Conservation (phyloP, 306 rosid genomes). For the Comarum palustre region DNA sequence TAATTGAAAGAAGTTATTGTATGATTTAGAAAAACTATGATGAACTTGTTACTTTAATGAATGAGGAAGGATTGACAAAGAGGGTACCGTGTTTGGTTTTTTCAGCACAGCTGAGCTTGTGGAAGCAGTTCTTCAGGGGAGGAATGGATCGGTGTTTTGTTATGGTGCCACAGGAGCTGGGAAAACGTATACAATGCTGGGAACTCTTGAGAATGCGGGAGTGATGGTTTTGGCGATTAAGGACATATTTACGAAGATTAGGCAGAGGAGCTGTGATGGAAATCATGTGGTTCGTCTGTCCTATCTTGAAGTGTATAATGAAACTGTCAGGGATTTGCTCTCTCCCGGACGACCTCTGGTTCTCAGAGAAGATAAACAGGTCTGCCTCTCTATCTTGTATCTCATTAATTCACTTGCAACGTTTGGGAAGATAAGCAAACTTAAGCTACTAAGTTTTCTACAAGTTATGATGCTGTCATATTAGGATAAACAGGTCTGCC, state of each 20-base stretch:
- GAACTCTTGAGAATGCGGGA: slow-evolving; percentile 86
- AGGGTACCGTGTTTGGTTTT: slow-evolving; percentile 12
- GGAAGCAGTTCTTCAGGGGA: slow-evolving; percentile 91
- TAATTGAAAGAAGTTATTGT: not conserved
- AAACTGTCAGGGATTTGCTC: slow-evolving; percentile 84
- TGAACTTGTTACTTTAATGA: not conserved
- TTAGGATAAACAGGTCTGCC: too few relatives aligned
- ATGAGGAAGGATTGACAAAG: not conserved
- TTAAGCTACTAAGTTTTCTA: not conserved
- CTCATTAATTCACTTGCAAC: not conserved
- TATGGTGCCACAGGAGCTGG: slow-evolving; percentile 99
- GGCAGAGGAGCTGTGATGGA: slow-evolving; percentile 88
- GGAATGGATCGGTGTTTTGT: slow-evolving; percentile 94
- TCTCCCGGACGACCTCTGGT: slow-evolving; percentile 95
- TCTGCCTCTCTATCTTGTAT: slow-evolving; percentile 11
- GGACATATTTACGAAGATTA: slow-evolving; percentile 78
- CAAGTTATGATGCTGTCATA: too few relatives aligned
- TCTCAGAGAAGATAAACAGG: slow-evolving; percentile 97
- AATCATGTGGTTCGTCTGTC: slow-evolving; percentile 82
- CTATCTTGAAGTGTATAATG: slow-evolving; percentile 93
- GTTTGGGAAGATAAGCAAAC: not conserved
- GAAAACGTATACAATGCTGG: slow-evolving; percentile 94
- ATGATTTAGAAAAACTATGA: not conserved
- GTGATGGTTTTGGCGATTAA: slow-evolving; percentile 98
- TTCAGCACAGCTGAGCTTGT: slow-evolving; percentile 84